phyloP scores from a whole-genome alignment of 306 rosid species.

The Rosa lucieae region DNA sequence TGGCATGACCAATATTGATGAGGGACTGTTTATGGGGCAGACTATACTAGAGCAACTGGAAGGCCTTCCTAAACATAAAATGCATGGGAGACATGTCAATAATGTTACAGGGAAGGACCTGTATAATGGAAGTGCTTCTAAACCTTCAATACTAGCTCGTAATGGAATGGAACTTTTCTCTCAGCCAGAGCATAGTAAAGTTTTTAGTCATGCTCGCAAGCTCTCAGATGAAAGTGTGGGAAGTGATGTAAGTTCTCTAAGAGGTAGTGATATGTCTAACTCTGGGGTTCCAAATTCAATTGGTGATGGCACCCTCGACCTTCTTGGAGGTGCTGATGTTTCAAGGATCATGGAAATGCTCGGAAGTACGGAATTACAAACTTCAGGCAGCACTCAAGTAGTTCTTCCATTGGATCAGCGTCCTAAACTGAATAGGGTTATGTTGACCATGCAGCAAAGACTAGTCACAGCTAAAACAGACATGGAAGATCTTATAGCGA shows the following conservation, averaged over 20 bases:
- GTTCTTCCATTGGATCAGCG: slow-evolving; percentile 89
- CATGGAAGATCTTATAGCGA: slow-evolving; percentile 94
- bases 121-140: slow-evolving; percentile 70
- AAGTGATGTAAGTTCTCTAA: slow-evolving; percentile 84
- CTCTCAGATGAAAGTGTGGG: slow-evolving; percentile 82
- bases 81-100: slow-evolving; percentile 59
- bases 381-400: slow-evolving; percentile 61
- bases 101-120: slow-evolving; percentile 44
- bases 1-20: slow-evolving; percentile 89
- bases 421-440: slow-evolving; percentile 83
- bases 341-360: slow-evolving; percentile 51
- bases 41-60: slow-evolving; percentile 94
- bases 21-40: slow-evolving; percentile 96
- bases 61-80: slow-evolving; percentile 94
- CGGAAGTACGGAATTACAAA: slow-evolving; percentile 50
- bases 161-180: slow-evolving; percentile 72
- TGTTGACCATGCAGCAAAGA: slow-evolving; percentile 87
- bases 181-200: slow-evolving; percentile 62
- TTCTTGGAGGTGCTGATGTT: slow-evolving; percentile 57
- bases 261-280: slow-evolving; percentile 80
- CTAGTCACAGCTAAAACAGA: slow-evolving; percentile 86
- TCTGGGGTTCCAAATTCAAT: slow-evolving; percentile 67
- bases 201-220: slow-evolving; percentile 61
- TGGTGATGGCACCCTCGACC: slow-evolving; percentile 65
- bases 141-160: slow-evolving; percentile 58